Base-by-base conservation (phyloP, 169 alveolate species). In the Nephromyces sp. region DNA sequence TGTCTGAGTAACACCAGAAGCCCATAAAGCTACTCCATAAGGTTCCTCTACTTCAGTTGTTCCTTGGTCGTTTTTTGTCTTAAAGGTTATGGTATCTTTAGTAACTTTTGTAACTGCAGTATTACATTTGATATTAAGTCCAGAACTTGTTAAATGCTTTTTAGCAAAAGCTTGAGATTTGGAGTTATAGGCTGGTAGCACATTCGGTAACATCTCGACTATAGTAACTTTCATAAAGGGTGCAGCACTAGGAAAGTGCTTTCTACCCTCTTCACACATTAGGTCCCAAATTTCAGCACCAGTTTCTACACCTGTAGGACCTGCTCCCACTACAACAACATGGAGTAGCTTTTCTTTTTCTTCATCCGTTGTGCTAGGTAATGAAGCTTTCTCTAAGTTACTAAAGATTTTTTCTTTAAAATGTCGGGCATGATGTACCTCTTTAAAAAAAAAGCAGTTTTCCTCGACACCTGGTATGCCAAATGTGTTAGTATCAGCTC, bases 281-380 rank as follows among this genome's bases (percentile, higher is more conserved):
- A 65, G 71, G 43, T 74, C 85, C 52, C 32, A 31, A 66, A 79
- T 28, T 34, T 79, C 85, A 30, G 79, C 82, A 6, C 79, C 81
- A 4, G 68, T 68, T 33, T 79, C 85, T 32, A 79, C 85, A 8
- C 85, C 85, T 15, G 85, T 74, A 2, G 85, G 85, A 3, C 85
- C 85, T 1, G 72, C 83, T 0, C 85, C 85, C 31, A 79, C 78
- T 24, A 79, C 79, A 3, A 79, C 85, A 28, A 79, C 67, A 51
- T 64, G 76, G n/a, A 79, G 78, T 8, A 79, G 70, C 30, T 35
- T 32, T 67, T 34, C 8, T 74, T 66, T 32, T 69, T 68, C 72
- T 31, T 31, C 70, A 21, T 74, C 79, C 30, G 83, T 25, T 29
- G 57, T 2, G 3, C 62, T 29, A 2, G 79, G 79, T 25, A 25